These are phyloP conservation scores for Penicillium corylophilum DNA, from an alignment of 2,329 filamentous ascomycete genomes.

Conservation along the genomic window DNA sequence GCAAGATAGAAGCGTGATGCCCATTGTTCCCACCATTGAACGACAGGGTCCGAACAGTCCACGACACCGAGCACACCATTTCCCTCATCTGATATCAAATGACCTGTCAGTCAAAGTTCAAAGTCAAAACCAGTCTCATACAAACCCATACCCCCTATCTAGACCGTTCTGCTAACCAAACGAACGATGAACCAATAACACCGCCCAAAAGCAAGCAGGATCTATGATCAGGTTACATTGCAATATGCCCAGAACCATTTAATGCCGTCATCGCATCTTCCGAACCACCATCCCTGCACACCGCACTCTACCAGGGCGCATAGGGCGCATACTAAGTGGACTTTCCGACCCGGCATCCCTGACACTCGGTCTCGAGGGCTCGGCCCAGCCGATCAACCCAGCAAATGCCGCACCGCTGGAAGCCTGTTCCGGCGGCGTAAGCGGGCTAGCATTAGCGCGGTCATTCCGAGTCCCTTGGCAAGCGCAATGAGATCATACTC, in stretches of 20 bases:
- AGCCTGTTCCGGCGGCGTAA: not conserved
- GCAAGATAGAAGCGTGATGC: not conserved
- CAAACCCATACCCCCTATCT: not conserved
- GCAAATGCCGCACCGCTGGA: not conserved
- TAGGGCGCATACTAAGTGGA: not conserved
- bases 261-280: slow-evolving; percentile 5
- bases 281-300: not conserved
- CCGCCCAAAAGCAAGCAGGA: not conserved
- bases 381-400: slow-evolving; percentile 1
- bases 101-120: not conserved
- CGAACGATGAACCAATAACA: not conserved
- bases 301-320: not conserved
- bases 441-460: not conserved
- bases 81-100: not conserved
- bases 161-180: not conserved
- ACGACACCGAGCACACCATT: not conserved
- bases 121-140: too few relatives aligned
- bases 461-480: not conserved
- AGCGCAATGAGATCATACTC: not conserved
- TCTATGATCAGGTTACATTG: slow-evolving; percentile 3
- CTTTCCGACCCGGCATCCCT: slow-evolving; percentile 7
- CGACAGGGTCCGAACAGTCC: not conserved
- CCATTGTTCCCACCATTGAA: not conserved
- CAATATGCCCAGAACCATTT: not conserved
- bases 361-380: not conserved